Percentiles rank a stretch among this genome's conserved stretches.
These are phyloP conservation scores for Curvularia verruculosa DNA, from an alignment of 2,329 filamentous ascomycete species.

Conservation along the genomic window DNA sequence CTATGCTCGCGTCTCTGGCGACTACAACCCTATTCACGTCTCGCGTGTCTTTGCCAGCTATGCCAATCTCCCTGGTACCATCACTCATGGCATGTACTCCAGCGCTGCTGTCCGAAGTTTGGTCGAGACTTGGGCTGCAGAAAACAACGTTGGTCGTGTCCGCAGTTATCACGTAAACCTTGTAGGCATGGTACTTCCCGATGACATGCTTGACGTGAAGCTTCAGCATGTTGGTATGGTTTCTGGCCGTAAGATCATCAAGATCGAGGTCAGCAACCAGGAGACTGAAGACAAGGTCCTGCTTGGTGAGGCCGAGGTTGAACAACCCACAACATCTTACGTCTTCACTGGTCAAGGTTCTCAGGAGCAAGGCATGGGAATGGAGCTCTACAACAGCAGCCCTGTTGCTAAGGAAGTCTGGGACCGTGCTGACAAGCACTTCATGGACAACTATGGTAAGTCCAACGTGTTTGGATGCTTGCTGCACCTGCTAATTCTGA, in stretches of 20 bases:
- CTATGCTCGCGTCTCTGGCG: conserved; percentile 94
- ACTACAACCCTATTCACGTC: conserved; percentile 99
- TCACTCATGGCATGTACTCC: conserved; percentile 99
- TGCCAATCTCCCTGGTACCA: conserved; percentile 92
- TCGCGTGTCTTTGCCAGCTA: conserved; percentile 96
- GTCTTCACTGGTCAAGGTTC: conserved; percentile 98
- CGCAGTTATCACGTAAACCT: conserved; percentile 96
- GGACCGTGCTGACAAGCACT: conserved; percentile 89
- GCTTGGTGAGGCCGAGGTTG: conserved; percentile 92
- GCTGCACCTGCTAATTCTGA: conserved; percentile 23
- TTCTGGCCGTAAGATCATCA: conserved; percentile 97
- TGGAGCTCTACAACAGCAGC: conserved; percentile 96
- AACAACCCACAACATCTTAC: conserved; percentile 95
- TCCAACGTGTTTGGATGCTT: conserved; percentile 12
- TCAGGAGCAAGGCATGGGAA: conserved; percentile 99
- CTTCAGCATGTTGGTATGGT: conserved; percentile 98
- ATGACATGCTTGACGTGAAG: conserved; percentile 93
- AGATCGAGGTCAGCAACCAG: conserved; percentile 94
- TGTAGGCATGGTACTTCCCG: conserved; percentile 98
- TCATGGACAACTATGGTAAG: conserved; percentile 95
- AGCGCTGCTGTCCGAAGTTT: conserved; percentile 94
- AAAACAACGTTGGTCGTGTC: conserved; percentile 97
- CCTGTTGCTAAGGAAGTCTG: conserved; percentile 95
- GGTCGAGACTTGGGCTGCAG: conserved; percentile 97
- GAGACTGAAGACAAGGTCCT: conserved; percentile 97